Evolutionary conservation across 257 asterid genomes (phyloP).

Genomic region (Mentha longifolia): DNA sequence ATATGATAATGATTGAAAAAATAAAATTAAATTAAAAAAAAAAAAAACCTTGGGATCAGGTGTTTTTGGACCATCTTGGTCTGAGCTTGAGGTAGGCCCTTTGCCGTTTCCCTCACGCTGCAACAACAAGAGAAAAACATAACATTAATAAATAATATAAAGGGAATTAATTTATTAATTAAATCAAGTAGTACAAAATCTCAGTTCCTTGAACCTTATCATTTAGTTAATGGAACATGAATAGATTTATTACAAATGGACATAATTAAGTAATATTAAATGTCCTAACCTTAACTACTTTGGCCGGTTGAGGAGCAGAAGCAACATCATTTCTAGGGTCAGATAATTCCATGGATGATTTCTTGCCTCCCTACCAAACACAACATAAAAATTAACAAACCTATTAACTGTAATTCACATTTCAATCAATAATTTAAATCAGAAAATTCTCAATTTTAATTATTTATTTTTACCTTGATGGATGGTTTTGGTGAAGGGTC

Average conservation of each 20-base stretch:
- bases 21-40: neutral
- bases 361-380: slow-evolving; percentile 59
- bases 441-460: slow-evolving; percentile 3
- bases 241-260: slow-evolving; percentile 4
- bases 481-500: slow-evolving; percentile 59
- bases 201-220: slow-evolving; percentile 31
- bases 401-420: slow-evolving; percentile 4
- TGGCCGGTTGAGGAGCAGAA: slow-evolving; percentile 47
- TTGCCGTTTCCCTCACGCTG: slow-evolving; percentile 73
- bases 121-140: slow-evolving; percentile 24
- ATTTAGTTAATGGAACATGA: neutral
- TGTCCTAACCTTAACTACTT: slow-evolving; percentile 64
- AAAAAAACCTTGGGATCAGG: slow-evolving; percentile 74
- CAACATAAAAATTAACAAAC: slow-evolving; percentile 24
- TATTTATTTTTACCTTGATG: slow-evolving; percentile 42
- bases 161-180: neutral
- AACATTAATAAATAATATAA: neutral
- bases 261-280: slow-evolving; percentile 13
- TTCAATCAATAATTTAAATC: neutral
- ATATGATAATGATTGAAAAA: neutral
- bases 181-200: neutral
- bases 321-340: slow-evolving; percentile 48
- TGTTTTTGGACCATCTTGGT: slow-evolving; percentile 63
- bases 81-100: slow-evolving; percentile 59
- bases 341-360: slow-evolving; percentile 56